Conservation (phyloP, 129 eudicot species). For the Calendula officinalis region DNA sequence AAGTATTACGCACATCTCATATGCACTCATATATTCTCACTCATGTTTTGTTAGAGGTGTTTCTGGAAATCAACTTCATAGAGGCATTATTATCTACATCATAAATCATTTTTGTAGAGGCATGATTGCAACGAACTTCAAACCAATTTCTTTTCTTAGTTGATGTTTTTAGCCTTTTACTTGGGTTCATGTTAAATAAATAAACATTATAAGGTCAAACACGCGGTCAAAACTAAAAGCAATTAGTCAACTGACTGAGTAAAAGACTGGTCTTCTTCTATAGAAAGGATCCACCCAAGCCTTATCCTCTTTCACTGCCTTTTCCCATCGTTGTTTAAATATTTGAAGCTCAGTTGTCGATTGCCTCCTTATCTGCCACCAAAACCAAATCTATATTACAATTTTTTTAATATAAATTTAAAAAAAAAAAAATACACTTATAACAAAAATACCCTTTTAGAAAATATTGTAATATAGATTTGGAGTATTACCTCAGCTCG, state of each 20-base stretch:
- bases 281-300: constrained; percentile 67
- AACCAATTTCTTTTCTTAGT: no score
- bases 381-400: neutral
- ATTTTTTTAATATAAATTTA: no score
- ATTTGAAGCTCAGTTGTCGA: constrained; percentile 66
- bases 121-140: no score
- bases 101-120: no score
- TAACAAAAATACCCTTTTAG: neutral
- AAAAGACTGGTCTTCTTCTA: constrained; percentile 22
- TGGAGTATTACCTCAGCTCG: constrained; percentile 60
- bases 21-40: no score
- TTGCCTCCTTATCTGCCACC: constrained; percentile 71
- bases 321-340: constrained; percentile 72
- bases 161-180: no score
- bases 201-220: neutral
- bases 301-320: constrained; percentile 58
- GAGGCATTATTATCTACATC: no score
- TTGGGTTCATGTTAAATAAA: constrained; percentile 11
- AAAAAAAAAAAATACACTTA: no score
- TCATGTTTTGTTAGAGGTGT: no score
- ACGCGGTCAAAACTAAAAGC: constrained; percentile 21
- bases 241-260: neutral
- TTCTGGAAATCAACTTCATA: no score
- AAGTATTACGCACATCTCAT: no score
- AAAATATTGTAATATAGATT: neutral